Evolutionary conservation across 2,329 filamentous ascomycete species (phyloP), one percentile per base, ranked within the genome.

Genomic region (Tricladium varicosporioides): DNA sequence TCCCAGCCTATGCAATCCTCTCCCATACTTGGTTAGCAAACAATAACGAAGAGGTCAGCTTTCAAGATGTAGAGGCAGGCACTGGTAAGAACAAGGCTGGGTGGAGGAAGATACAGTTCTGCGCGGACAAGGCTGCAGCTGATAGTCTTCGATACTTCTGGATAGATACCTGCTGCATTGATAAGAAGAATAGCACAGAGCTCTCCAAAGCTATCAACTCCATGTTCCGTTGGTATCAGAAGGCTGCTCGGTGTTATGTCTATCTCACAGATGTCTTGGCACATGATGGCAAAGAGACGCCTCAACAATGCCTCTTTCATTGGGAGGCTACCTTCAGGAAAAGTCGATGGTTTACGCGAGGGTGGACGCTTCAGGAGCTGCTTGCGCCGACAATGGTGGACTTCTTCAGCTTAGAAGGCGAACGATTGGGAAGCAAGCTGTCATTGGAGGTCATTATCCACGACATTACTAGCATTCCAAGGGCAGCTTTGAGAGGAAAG

Each of bases 21-120:
- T 64, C 54, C 56, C 52, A 63, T 56, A 63, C 53, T 45, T 64
- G 56, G 60, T n/a, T n/a, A n/a, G n/a, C n/a, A n/a, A n/a, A n/a
- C n/a, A 58, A 56, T 43, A 18, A 60, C n/a, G 60, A 62, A 22
- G 60, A 64, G 54, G 60, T 64, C 31, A 53, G 31, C 22, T 62
- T 22, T 53, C 27, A 62, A 42, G 58, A 63, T 9, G 9, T 57
- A 13, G 15, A 61, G 19, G 19, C 13, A 2, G 52, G 57, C 54
- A 43, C 9, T 18, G 59, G 50, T 19, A 62, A 22, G 51, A 57
- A 48, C 48, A 48, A 58, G 59, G 55, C 54, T 60, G 54, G 59
- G 50, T 63, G 51, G 48, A 48, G 44, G 53, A 63, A 64, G 53
- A 59, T 63, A 51, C 40, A 51, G 48, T 60, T 61, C 54, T 62